phyloP scores from a whole-genome alignment of 2,329 filamentous ascomycete species.

The Coniosporium tulheliwenetii region DNA sequence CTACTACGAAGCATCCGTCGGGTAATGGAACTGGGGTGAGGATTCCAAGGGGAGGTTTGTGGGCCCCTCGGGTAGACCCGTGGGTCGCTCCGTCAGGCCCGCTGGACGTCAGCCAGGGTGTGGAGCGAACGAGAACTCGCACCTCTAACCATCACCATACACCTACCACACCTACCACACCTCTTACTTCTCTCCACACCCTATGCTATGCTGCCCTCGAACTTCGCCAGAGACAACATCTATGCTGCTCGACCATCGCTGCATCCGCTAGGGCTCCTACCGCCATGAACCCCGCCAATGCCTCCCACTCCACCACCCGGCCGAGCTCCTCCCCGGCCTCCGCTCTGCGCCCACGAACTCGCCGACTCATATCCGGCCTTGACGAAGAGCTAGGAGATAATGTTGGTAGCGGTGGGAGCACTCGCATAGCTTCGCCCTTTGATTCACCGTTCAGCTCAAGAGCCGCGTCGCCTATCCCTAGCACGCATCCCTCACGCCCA shows the following conservation, averaged over 20 bases:
- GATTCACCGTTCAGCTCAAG: slow-evolving; percentile 23
- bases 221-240: too few species aligned
- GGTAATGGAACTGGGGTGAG: too few species aligned
- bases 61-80: too few species aligned
- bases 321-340: slow-evolving; percentile 22
- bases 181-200: too few species aligned
- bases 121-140: too few species aligned
- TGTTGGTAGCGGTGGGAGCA: slow-evolving; percentile 15
- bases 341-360: slow-evolving; percentile 29
- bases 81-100: too few species aligned
- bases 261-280: background rate
- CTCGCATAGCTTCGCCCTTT: slow-evolving; percentile 15
- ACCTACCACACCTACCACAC: too few species aligned
- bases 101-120: too few species aligned
- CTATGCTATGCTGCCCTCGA: too few species aligned
- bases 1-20: too few species aligned
- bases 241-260: background rate
- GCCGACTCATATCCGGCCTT: slow-evolving; percentile 30
- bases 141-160: too few species aligned
- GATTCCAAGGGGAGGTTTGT: too few species aligned
- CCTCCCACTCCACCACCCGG: slow-evolving; percentile 9
- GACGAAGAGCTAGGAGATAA: slow-evolving; percentile 25
- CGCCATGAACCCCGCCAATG: slow-evolving; percentile 1
- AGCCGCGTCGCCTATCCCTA: slow-evolving; percentile 25
- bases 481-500: slow-evolving; percentile 13